Conservation (phyloP, 2,329 filamentous ascomycete genomes). For the Beauveria sp. region DNA sequence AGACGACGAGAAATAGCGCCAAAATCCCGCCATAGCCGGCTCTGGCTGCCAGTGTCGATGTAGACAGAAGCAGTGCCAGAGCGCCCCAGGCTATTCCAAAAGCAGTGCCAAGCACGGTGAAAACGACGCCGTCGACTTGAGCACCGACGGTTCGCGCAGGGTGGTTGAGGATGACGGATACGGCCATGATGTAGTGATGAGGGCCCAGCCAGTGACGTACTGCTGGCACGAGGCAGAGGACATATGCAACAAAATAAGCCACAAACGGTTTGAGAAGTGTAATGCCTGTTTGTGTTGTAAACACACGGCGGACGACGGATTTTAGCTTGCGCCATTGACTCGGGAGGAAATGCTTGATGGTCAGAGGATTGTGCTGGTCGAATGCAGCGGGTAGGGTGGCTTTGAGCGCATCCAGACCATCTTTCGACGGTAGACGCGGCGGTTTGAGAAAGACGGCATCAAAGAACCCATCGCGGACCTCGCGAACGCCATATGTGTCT, state of each 20-base stretch:
- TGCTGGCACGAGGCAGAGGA: slow-evolving; percentile 44
- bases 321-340: slow-evolving; percentile 38
- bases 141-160: slow-evolving; percentile 47
- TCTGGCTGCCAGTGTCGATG: slow-evolving; percentile 36
- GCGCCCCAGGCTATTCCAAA: slow-evolving; percentile 48
- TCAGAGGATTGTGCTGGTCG: slow-evolving; percentile 39
- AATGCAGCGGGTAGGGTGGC: slow-evolving; percentile 40
- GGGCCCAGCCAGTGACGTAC: slow-evolving; percentile 43
- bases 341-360: slow-evolving; percentile 37
- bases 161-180: slow-evolving; percentile 53
- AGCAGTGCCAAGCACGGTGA: slow-evolving; percentile 46
- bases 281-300: slow-evolving; percentile 43
- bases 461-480: slow-evolving; percentile 40
- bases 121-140: slow-evolving; percentile 47
- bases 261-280: slow-evolving; percentile 44
- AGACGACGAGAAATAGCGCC: slow-evolving; percentile 46
- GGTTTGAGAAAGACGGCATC: slow-evolving; percentile 41
- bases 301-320: slow-evolving; percentile 31
- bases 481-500: slow-evolving; percentile 35
- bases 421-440: slow-evolving; percentile 26
- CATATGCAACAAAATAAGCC: slow-evolving; percentile 50
- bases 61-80: slow-evolving; percentile 46
- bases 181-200: slow-evolving; percentile 47
- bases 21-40: slow-evolving; percentile 46
- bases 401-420: slow-evolving; percentile 31